Base-by-base conservation (phyloP, 495 filamentous ascomycete genomes). In the Friedmanniomyces simplex region DNA sequence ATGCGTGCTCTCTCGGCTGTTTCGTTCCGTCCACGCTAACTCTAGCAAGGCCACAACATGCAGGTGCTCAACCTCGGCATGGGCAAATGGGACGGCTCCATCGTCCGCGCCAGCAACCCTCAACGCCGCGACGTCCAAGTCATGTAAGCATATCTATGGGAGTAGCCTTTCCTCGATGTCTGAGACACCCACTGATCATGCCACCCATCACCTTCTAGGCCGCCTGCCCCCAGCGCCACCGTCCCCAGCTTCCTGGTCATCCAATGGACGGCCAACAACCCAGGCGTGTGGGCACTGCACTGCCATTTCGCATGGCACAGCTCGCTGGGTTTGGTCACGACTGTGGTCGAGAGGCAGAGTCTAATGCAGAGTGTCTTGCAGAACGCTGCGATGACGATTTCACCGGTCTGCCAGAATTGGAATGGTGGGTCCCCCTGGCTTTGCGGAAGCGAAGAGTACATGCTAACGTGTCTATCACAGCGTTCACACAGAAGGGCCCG, bases 11-110 rank as follows among this genome's bases (percentile, higher is more conserved):
- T 37, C 8, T n/a, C n/a, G n/a, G n/a, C n/a, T n/a, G n/a, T n/a
- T n/a, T n/a, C n/a, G n/a, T n/a, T n/a, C n/a, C n/a, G n/a, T n/a
- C n/a, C n/a, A n/a, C n/a, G n/a, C n/a, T n/a, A n/a, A n/a, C n/a
- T n/a, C n/a, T n/a, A 37, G 16, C 34, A 8, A 8, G 34, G 34
- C 8, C 34, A 37, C 16, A 50, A 78, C 65, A 74, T 76, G 63
- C 76, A 74, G 57, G 62, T 81, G 20, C 73, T 69, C 14, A 63
- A 56, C 52, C 68, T 73, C 21, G 77, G 77, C 13, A 52, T 65
- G 5, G 78, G 77, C 0, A 58, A 60, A 13, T 81, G 74, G 75
- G 69, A 73, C 59, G 70, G 71, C 45, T 37, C 43, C 18, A 62
- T 42, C 58, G 66, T 76, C 59, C 54, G 69, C 3, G 72, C 73